Percentiles rank a stretch among this genome's conserved stretches.
Conservation (phyloP, 2,329 filamentous ascomycete genomes). For the Alternaria dauci region DNA sequence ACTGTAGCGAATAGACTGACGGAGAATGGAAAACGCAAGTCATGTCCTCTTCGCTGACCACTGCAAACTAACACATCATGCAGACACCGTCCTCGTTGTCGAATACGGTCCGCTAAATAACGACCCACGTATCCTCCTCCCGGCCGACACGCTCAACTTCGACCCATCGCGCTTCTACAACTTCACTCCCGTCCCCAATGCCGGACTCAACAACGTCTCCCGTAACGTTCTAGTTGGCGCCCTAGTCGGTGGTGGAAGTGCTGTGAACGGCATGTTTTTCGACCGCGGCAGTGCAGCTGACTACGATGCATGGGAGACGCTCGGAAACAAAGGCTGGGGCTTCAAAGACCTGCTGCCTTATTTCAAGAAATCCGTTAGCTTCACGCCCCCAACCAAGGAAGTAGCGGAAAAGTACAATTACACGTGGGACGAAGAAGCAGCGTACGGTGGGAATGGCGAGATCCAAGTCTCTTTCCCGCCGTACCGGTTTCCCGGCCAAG, state of each 20-base stretch:
- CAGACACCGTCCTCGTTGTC: constrained; percentile 24
- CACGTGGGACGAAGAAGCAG: neutral
- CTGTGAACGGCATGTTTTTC: constrained; percentile 47
- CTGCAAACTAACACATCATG: neutral
- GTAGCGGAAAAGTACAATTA: neutral
- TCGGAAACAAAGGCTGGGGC: constrained; percentile 61
- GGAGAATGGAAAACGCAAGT: constrained; percentile 20
- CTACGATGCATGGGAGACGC: constrained; percentile 62
- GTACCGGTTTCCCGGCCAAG: constrained; percentile 18
- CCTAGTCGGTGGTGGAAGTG: constrained; percentile 42
- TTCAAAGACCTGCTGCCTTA: constrained; percentile 27
- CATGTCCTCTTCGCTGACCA: too few relatives aligned
- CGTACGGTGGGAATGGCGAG: neutral
- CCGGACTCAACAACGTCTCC: constrained; percentile 19
- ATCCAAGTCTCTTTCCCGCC: neutral
- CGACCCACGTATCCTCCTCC: constrained; percentile 13
- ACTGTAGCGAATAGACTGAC: constrained; percentile 32
- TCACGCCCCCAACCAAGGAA: neutral
- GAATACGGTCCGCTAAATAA: constrained; percentile 22
- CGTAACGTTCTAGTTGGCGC: constrained; percentile 23
- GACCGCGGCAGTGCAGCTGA: constrained; percentile 39
- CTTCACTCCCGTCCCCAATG: constrained; percentile 17
- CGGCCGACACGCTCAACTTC: constrained; percentile 10
- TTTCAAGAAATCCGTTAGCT: constrained; percentile 28
- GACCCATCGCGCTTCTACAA: constrained; percentile 18